A percentile compares a stretch with the other conserved stretches of the same genome.
phyloP scores from a whole-genome alignment of 805 yeast species.

The Starmerella vaccinii region DNA sequence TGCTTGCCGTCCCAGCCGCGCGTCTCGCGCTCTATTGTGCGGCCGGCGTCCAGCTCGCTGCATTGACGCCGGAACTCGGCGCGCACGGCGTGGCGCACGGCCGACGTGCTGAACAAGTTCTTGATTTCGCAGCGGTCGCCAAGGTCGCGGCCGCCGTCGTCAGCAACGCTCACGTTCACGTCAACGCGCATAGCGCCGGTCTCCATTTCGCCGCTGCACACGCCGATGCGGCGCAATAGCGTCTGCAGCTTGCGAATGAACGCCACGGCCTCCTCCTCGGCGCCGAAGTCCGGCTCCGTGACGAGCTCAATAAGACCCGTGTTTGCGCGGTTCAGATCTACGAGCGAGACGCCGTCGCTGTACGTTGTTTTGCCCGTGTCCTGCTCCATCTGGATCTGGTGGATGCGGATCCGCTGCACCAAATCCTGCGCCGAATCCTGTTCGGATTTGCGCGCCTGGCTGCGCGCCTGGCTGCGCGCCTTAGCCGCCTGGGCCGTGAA shows the following conservation, averaged over 20 bases:
- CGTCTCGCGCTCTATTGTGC: slow-evolving; percentile 47
- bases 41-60: slow-evolving; percentile 35
- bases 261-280: slow-evolving; percentile 56
- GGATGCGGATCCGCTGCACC: slow-evolving; percentile 38
- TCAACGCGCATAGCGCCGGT: slow-evolving; percentile 93
- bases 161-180: slow-evolving; percentile 68
- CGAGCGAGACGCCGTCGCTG: slow-evolving; percentile 35
- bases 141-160: slow-evolving; percentile 17
- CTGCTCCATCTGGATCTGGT: slow-evolving; percentile 85
- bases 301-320: slow-evolving; percentile 84
- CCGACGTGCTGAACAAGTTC: slow-evolving; percentile 74
- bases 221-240: slow-evolving; percentile 52
- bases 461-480: too few species aligned
- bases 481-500: slow-evolving; percentile 27
- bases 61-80: slow-evolving; percentile 66
- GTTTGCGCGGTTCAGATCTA: slow-evolving; percentile 78
- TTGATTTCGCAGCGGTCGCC: slow-evolving; percentile 78
- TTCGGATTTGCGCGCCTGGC: too few species aligned
- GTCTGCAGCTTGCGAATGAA: slow-evolving; percentile 75
- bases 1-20: slow-evolving; percentile 81
- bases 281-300: slow-evolving; percentile 74
- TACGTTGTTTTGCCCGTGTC: slow-evolving; percentile 81
- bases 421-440: too few species aligned
- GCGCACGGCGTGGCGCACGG: slow-evolving; percentile 64
- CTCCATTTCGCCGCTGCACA: slow-evolving; percentile 86